Percentiles rank a stretch among this genome's conserved stretches.
These are phyloP conservation scores for Hypericum androsaemum DNA, from an alignment of 345 rosid species.

Conservation along the genomic window DNA sequence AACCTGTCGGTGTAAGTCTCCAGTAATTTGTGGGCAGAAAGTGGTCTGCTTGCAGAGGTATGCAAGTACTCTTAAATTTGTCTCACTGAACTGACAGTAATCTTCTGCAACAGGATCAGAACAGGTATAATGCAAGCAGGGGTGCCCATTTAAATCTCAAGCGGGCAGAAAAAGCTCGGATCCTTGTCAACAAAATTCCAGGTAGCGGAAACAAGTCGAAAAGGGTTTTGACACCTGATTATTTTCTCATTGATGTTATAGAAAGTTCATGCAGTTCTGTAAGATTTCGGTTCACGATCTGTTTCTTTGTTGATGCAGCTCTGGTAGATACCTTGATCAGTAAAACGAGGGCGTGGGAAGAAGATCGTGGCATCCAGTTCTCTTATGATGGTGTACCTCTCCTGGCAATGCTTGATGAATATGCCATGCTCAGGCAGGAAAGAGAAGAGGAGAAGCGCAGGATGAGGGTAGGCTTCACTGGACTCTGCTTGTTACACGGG, in stretches of 20 bases:
- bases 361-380: slow-evolving; percentile 48
- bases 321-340: slow-evolving; percentile 79
- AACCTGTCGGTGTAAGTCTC: too few relatives aligned
- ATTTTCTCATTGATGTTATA: not conserved
- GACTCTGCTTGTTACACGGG: too few relatives aligned
- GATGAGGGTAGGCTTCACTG: slow-evolving; percentile 42
- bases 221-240: not conserved
- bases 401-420: slow-evolving; percentile 92
- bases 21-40: too few relatives aligned
- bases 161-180: slow-evolving; percentile 93
- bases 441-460: slow-evolving; percentile 91
- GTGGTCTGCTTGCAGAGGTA: too few relatives aligned
- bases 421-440: slow-evolving; percentile 85
- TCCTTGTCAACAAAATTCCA: slow-evolving; percentile 92
- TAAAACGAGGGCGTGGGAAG: slow-evolving; percentile 88
- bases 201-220: slow-evolving; percentile 30
- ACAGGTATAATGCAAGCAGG: slow-evolving; percentile 91
- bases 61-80: too few relatives aligned
- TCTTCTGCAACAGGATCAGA: slow-evolving; percentile 68
- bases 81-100: slow-evolving; percentile 1
- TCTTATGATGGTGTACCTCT: slow-evolving; percentile 88
- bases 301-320: slow-evolving; percentile 26
- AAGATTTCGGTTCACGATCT: not conserved
- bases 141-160: slow-evolving; percentile 98
- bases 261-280: not conserved